Base-by-base conservation (phyloP, 768 basidiomycete genomes). In the Mycena haematopus region DNA sequence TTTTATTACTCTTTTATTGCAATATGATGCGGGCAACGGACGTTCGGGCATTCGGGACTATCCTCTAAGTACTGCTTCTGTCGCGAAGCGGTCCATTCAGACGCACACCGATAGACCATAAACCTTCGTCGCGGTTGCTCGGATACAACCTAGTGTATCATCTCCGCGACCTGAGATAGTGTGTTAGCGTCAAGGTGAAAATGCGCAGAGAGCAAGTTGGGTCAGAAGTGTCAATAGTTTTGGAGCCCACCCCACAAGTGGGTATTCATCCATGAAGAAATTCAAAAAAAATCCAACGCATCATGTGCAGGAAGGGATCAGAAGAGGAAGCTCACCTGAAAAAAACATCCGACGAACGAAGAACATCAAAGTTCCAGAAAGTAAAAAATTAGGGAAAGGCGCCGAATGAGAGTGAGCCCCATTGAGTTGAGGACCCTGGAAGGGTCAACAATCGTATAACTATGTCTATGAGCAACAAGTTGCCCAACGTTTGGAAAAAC, bases 241-340 rank as follows among this genome's bases (percentile, higher is more conserved):
- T 89, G 91, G 89, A 90, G 91, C 91, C 78, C 82, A 75, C 84
- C 89, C 87, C 70, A 73, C 68, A 63, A 66, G 68, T 31, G 29
- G 85, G 87, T 88, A 89, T 90, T 77, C 88, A 87, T 45, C 91
- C 91, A 80, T 92, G 91, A 93, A 93, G 91, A 93, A 93, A 93
- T 92, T 92, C 91, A 89, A 88, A 75, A n/a, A 77, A 75, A 77
- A 74, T 75, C 72, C 72, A 74, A 78, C 77, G 70, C 86, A 89
- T 89, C 88, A 90, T 83, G 71, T 61, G 69, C 68, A 59, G 42
- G 62, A 68, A 61, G 24, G 59, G 56, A 57, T n/a, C n/a, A n/a
- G n/a, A 50, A 60, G 56, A 50, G 17, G 55, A 52, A 53, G 29
- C 69, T 69, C 64, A 72, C 71, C 66, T 63, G 53, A 35, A 56